These are phyloP conservation scores for Barnettozyma botsteinii DNA, from an alignment of 805 yeast species.

Conservation along the genomic window DNA sequence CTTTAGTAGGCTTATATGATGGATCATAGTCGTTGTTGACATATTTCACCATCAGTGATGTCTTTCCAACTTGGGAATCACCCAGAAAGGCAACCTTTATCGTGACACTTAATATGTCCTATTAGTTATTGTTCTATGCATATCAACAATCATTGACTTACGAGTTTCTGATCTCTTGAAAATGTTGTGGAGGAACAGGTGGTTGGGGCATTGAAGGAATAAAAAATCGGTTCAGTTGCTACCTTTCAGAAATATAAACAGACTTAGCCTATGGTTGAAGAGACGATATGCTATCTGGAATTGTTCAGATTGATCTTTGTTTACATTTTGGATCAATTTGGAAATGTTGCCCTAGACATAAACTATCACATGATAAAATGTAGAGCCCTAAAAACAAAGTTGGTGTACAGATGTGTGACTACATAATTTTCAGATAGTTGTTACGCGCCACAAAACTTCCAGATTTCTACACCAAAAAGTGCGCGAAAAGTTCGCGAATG, in stretches of 20 bases:
- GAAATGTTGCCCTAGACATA: too few species aligned
- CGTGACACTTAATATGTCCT: too few species aligned
- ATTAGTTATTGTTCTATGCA: not conserved
- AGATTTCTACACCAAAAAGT: not conserved
- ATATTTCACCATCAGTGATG: slow-evolving; percentile 93
- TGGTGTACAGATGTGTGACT: not conserved
- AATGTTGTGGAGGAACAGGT: slow-evolving; percentile 21
- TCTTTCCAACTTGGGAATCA: slow-evolving; percentile 94
- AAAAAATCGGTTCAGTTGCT: too few species aligned
- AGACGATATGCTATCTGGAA: too few species aligned
- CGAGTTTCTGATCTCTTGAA: slow-evolving; percentile 18
- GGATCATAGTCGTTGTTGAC: slow-evolving; percentile 94
- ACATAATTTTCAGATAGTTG: not conserved
- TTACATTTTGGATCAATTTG: too few species aligned
- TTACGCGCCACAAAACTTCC: too few species aligned
- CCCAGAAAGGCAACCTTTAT: slow-evolving; percentile 90
- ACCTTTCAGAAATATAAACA: too few species aligned
- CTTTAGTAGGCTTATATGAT: slow-evolving; percentile 87
- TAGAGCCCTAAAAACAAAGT: too few species aligned
- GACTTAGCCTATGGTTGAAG: too few species aligned
- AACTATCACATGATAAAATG: too few species aligned
- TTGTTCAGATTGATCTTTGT: too few species aligned
- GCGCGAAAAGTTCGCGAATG: slow-evolving; percentile 1
- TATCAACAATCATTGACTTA: slow-evolving; percentile 5
- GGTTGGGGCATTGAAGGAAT: slow-evolving; percentile 8